Evolutionary conservation across 1,284 basidiomycete species (phyloP).

Genomic region (Ceratobasidium sp.): DNA sequence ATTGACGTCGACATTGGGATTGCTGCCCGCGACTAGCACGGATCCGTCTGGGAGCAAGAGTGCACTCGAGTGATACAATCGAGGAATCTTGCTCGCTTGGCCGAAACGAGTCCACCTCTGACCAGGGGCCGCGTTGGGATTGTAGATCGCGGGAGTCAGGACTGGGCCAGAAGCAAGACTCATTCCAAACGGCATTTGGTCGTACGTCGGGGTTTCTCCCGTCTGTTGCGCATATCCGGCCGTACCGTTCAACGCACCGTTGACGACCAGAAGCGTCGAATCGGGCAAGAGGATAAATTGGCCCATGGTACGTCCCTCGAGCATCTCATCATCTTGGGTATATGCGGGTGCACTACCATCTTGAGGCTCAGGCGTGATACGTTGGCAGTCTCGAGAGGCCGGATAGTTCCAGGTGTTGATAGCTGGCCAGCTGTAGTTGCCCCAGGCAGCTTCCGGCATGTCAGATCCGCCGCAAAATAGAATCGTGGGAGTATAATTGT

Average conservation of each 20-base stretch:
- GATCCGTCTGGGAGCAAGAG: constrained; percentile 80
- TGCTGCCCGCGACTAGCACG: constrained; percentile 79
- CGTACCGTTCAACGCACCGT: constrained; percentile 67
- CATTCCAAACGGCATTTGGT: constrained; percentile 52
- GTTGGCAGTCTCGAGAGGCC: constrained; percentile 65
- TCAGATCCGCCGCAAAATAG: constrained; percentile 88
- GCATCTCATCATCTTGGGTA: constrained; percentile 69
- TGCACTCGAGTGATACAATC: constrained; percentile 83
- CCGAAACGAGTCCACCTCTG: constrained; percentile 65
- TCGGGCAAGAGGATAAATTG: constrained; percentile 77
- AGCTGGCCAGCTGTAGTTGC: constrained; percentile 51
- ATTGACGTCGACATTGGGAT: constrained; percentile 75
- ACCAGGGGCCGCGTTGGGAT: constrained; percentile 64
- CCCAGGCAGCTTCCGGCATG: constrained; percentile 65
- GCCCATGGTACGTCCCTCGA: constrained; percentile 78
- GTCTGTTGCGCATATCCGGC: constrained; percentile 55
- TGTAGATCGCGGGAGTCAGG: constrained; percentile 73
- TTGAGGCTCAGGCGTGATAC: constrained; percentile 63
- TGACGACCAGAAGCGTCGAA: constrained; percentile 72
- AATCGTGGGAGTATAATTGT: constrained; percentile 86
- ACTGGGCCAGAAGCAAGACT: constrained; percentile 53
- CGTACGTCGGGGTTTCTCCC: constrained; percentile 55
- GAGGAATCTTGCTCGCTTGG: constrained; percentile 62
- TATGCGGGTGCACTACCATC: constrained; percentile 57
- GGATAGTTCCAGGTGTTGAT: constrained; percentile 47